Percentiles rank a stretch among this genome's conserved stretches.
Conservation (phyloP, 179 eudicot species). For the Beta lomatogona region DNA sequence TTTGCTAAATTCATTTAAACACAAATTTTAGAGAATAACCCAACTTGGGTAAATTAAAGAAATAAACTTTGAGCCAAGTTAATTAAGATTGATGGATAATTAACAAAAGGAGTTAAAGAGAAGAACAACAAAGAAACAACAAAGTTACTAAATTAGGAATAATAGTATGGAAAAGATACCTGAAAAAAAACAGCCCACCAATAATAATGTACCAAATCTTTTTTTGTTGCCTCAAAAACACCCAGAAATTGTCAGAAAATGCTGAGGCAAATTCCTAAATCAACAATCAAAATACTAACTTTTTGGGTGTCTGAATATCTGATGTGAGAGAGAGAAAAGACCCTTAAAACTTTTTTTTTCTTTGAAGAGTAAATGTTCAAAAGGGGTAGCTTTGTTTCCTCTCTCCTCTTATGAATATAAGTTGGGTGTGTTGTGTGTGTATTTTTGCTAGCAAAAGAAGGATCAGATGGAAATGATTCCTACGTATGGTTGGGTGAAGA, state of each 20-base stretch:
- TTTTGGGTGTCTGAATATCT: constrained; percentile 6
- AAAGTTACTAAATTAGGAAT: constrained; percentile 22
- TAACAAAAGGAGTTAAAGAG: neutral
- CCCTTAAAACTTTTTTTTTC: neutral
- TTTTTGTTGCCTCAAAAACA: constrained; percentile 23
- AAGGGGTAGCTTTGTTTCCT: neutral
- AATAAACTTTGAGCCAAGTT: neutral
- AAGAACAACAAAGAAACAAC: neutral
- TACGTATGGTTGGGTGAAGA: constrained; percentile 35
- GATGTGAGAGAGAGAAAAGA: constrained; percentile 12
- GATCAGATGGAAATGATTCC: constrained; percentile 36
- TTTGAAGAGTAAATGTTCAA: neutral
- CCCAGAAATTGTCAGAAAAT: constrained; percentile 27
- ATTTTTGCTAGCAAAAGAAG: constrained; percentile 1
- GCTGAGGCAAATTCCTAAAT: constrained; percentile 20
- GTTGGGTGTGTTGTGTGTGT: neutral
- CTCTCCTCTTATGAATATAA: too few relatives aligned
- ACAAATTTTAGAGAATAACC: neutral
- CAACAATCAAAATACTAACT: neutral
- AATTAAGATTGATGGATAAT: neutral
- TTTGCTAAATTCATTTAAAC: constrained; percentile 8
- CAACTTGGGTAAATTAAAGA: too few relatives aligned
- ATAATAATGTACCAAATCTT: constrained; percentile 10
- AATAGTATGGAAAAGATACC: constrained; percentile 11
- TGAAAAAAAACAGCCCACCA: constrained; percentile 13